Evolutionary conservation across 164 flowering plant species (phyloP).

Genomic region (Vitis vinifera): ASM3070453v1 NC_081817.1:29807501-29808000

Average conservation of each 20-base stretch:
- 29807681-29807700: neutral
- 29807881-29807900: neutral
- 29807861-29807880: neutral
- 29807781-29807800: conserved; percentile 84
- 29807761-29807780: conserved; percentile 91
- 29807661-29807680: neutral
- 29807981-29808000: neutral
- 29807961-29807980: conserved; percentile 72
- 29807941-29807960: conserved; percentile 84
- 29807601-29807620: too few relatives aligned
- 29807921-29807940: conserved; percentile 80
- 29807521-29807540: conserved; percentile 92
- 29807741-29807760: conserved; percentile 79
- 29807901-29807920: neutral
- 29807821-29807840: conserved; percentile 87
- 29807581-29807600: neutral
- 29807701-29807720: too few relatives aligned
- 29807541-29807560: conserved; percentile 90
- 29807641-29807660: too few relatives aligned
- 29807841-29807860: conserved; percentile 65
- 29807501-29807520: conserved; percentile 90
- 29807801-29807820: conserved; percentile 87
- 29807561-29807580: conserved; percentile 37
- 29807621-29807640: too few relatives aligned
- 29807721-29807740: neutral